Conservation (phyloP, 2,329 filamentous ascomycete species). For the Pyrenophora tritici-repentis region DNA sequence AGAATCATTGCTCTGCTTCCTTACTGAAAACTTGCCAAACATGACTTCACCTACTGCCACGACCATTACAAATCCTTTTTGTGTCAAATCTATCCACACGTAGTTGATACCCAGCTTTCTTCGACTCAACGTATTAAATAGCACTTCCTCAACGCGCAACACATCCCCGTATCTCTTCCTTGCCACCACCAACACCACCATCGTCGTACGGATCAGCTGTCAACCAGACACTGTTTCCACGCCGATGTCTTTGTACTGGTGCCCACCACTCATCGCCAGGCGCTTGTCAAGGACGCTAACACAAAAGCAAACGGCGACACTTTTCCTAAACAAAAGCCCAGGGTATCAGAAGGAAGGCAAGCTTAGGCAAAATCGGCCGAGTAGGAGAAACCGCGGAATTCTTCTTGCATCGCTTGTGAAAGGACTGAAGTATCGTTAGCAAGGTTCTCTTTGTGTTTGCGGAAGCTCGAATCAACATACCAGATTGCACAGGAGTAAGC, state of each 20-base stretch:
- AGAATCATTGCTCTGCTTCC: constrained; percentile 4
- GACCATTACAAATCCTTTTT: constrained; percentile 1
- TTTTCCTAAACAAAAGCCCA: constrained; percentile 16
- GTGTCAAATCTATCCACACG: background rate
- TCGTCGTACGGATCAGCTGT: background rate
- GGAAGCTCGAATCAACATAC: constrained; percentile 60
- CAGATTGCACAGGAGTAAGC: constrained; percentile 93
- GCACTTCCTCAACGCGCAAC: constrained; percentile 2
- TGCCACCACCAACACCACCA: background rate
- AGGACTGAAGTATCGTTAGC: constrained; percentile 65
- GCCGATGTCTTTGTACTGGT: constrained; percentile 1
- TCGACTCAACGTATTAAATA: constrained; percentile 1
- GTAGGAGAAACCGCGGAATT: constrained; percentile 99
- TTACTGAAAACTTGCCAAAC: background rate
- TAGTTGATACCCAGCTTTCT: background rate
- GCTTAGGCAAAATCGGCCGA: constrained; percentile 78
- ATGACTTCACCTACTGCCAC: background rate
- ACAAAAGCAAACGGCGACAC: constrained; percentile 11
- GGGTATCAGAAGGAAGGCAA: constrained; percentile 16
- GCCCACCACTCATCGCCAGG: constrained; percentile 1
- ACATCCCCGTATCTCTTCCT: background rate
- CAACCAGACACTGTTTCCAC: constrained; percentile 6
- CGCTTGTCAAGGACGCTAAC: constrained; percentile 5
- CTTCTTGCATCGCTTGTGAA: constrained; percentile 98
- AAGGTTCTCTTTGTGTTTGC: background rate